Percentiles rank a stretch among this genome's conserved stretches.
phyloP scores from a whole-genome alignment of 441 rosid species.

The Arabidopsis lyrata region DNA sequence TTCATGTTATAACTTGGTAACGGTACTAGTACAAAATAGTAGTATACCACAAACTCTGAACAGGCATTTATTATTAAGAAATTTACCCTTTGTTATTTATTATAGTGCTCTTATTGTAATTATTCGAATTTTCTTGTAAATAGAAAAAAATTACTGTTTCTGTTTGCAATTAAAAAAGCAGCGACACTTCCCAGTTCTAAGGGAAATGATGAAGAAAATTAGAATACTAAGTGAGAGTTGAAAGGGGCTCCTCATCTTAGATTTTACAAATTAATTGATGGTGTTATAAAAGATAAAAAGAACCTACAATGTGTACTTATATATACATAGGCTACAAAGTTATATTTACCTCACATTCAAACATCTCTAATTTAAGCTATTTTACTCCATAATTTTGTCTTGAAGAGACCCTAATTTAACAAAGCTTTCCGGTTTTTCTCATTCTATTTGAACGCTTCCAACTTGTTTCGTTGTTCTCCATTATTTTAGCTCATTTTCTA shows the following conservation, averaged over 20 bases:
- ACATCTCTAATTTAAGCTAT: not conserved
- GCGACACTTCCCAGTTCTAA: too few species aligned
- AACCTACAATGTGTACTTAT: not conserved
- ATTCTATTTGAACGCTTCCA: not conserved
- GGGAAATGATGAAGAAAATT: not conserved
- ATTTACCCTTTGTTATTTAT: too few species aligned
- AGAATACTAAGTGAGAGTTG: not conserved
- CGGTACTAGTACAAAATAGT: too few species aligned
- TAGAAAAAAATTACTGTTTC: too few species aligned
- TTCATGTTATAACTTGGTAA: too few species aligned
- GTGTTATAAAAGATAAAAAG: not conserved
- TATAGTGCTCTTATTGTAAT: too few species aligned
- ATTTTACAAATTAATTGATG: too few species aligned
- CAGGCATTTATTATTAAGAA: too few species aligned
- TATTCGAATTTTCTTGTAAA: too few species aligned
- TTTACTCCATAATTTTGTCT: not conserved
- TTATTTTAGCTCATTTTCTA: not conserved
- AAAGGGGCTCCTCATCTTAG: not conserved
- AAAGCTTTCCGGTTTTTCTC: not conserved
- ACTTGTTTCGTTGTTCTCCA: not conserved
- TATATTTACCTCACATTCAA: not conserved
- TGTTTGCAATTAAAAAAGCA: too few species aligned
- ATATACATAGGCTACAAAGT: not conserved
- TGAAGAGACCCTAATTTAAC: not conserved
- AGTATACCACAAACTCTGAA: too few species aligned